Evolutionary conservation across 2,329 filamentous ascomycete genomes (phyloP).

Genomic region (Monosporascus sp.): DNA sequence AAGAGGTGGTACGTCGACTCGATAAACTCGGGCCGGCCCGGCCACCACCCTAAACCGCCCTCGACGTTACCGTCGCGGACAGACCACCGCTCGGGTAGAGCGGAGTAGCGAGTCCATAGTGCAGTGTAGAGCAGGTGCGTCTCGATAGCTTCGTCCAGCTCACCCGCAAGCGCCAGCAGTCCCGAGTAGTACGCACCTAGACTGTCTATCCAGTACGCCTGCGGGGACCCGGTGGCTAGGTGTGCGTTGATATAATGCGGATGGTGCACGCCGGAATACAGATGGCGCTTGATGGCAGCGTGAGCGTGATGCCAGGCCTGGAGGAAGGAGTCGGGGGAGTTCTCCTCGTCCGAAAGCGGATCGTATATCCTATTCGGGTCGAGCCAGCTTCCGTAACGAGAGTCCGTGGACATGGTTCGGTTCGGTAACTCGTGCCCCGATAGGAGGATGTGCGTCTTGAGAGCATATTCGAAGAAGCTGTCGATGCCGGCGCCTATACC

Average conservation of each 20-base stretch:
- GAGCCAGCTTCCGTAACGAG: constrained; percentile 40
- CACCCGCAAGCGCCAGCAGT: constrained; percentile 76
- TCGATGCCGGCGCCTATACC: constrained; percentile 95
- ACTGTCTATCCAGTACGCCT: constrained; percentile 94
- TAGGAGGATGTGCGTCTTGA: constrained; percentile 88
- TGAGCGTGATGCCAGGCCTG: constrained; percentile 81
- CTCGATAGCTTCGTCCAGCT: constrained; percentile 85
- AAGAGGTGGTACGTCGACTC: constrained; percentile 98
- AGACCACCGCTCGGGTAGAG: constrained; percentile 91
- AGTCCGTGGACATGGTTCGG: constrained; percentile 36
- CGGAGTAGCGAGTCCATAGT: constrained; percentile 91
- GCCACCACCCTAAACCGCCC: constrained; percentile 88
- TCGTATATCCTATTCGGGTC: constrained; percentile 59
- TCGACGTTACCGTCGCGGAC: constrained; percentile 79
- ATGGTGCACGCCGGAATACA: constrained; percentile 81
- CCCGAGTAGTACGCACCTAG: constrained; percentile 94
- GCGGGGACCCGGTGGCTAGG: constrained; percentile 77
- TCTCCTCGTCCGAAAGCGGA: constrained; percentile 58
- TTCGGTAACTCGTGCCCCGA: constrained; percentile 66
- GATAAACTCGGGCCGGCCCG: constrained; percentile 90
- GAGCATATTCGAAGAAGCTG: constrained; percentile 96
- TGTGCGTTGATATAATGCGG: constrained; percentile 93
- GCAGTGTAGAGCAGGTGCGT: constrained; percentile 88
- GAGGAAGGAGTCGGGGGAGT: constrained; percentile 74
- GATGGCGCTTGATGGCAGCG: constrained; percentile 78